A percentile compares a stretch with the other conserved stretches of the same genome.
Evolutionary conservation across 768 basidiomycete genomes (phyloP).

Genomic region (Agrocybe praecox): DNA sequence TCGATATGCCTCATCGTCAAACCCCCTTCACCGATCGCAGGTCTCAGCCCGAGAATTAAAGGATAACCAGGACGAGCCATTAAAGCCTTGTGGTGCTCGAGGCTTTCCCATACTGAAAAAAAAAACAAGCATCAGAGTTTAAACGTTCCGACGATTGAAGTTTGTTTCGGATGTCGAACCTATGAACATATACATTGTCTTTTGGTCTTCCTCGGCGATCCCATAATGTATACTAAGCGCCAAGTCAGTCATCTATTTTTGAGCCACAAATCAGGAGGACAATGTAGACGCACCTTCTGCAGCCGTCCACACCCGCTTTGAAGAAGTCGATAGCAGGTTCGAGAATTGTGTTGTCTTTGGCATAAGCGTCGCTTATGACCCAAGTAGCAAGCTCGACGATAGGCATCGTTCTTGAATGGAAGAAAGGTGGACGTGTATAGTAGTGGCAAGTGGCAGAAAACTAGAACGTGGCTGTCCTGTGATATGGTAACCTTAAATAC

Average conservation of each 20-base stretch:
- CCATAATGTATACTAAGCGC: constrained; percentile 12
- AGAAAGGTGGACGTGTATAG: background rate
- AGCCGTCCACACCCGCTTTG: constrained; percentile 3
- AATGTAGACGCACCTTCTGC: constrained; percentile 1
- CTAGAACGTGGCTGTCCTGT: too few relatives aligned
- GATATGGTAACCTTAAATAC: too few relatives aligned
- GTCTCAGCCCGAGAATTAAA: constrained; percentile 6
- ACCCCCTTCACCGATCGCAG: constrained; percentile 4
- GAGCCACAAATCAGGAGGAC: background rate
- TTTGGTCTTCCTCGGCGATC: constrained; percentile 11
- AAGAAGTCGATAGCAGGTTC: constrained; percentile 6
- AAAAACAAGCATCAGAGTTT: background rate
- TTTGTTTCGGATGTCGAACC: constrained; percentile 1
- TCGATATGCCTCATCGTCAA: constrained; percentile 17
- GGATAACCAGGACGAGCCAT: constrained; percentile 16
- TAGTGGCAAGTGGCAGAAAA: background rate
- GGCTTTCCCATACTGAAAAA: constrained; percentile 20
- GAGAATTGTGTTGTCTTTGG: background rate
- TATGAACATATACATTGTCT: constrained; percentile 7
- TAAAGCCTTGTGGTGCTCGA: constrained; percentile 17
- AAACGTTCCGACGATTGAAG: background rate
- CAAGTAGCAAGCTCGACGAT: constrained; percentile 6
- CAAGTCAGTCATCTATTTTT: background rate
- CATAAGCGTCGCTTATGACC: background rate
- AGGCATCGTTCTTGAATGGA: background rate